These are phyloP conservation scores for Aphanocladium album DNA, from an alignment of 2,329 filamentous ascomycete genomes.

Conservation along the genomic window DNA sequence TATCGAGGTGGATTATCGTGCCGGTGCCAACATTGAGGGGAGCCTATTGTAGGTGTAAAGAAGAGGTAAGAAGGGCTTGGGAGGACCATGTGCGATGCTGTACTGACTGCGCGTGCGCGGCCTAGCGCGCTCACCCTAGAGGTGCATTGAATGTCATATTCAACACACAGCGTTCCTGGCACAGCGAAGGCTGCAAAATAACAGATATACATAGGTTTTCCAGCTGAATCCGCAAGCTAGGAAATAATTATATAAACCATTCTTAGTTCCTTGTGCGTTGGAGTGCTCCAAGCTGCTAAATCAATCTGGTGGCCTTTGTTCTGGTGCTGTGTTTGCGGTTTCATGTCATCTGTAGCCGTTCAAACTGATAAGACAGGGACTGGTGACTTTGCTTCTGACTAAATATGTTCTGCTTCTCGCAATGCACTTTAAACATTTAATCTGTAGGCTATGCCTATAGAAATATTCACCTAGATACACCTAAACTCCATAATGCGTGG, in stretches of 20 bases:
- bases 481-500: neutral
- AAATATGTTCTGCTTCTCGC: neutral
- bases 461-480: neutral
- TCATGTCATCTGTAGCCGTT: no score
- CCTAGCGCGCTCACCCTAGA: neutral
- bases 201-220: no score
- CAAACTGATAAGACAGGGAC: no score
- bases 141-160: neutral
- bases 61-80: neutral
- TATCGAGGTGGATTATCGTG: neutral
- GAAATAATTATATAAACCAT: no score
- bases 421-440: neutral
- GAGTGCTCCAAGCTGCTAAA: no score
- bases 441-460: neutral
- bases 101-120: no score
- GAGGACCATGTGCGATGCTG: neutral
- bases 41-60: neutral
- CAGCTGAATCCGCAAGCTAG: no score
- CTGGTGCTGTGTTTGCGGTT: no score
- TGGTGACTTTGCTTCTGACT: neutral
- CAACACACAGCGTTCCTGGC: neutral
- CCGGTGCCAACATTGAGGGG: neutral
- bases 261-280: no score
- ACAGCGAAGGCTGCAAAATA: no score
- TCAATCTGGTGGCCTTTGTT: no score